These are phyloP conservation scores for Microascus cirrosus DNA, from an alignment of 2,329 filamentous ascomycete species.

Conservation along the genomic window DNA sequence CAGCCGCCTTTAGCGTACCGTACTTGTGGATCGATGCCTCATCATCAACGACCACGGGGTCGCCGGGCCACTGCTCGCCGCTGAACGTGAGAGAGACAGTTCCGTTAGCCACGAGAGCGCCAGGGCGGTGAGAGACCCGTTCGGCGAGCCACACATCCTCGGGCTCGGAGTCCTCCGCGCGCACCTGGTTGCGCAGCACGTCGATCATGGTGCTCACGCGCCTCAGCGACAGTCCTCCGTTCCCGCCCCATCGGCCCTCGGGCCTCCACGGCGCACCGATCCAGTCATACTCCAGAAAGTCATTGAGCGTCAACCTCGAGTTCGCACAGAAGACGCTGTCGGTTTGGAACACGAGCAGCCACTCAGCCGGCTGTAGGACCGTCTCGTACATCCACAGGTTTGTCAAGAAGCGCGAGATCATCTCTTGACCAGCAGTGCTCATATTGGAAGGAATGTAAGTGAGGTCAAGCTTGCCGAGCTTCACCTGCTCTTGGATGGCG, in stretches of 20 bases:
- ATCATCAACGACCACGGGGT: slow-evolving; percentile 10
- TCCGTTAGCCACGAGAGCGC: slow-evolving; percentile 38
- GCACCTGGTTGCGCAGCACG: slow-evolving; percentile 34
- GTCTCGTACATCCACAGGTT: slow-evolving; percentile 39
- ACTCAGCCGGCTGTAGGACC: slow-evolving; percentile 36
- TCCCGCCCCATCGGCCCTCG: slow-evolving; percentile 31
- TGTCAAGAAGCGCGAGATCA: slow-evolving; percentile 41
- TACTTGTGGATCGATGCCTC: slow-evolving; percentile 10
- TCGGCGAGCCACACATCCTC: slow-evolving; percentile 47
- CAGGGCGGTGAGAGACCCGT: slow-evolving; percentile 36
- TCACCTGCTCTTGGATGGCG: slow-evolving; percentile 31
- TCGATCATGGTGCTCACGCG: slow-evolving; percentile 41
- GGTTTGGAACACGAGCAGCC: slow-evolving; percentile 42
- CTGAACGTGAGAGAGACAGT: slow-evolving; percentile 35
- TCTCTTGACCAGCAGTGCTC: slow-evolving; percentile 37
- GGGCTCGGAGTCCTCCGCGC: slow-evolving; percentile 29
- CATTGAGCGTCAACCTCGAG: slow-evolving; percentile 30
- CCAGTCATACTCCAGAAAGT: slow-evolving; percentile 42
- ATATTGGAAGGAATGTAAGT: slow-evolving; percentile 39
- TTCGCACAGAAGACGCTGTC: slow-evolving; percentile 47
- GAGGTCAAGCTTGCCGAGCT: slow-evolving; percentile 35
- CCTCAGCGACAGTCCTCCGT: slow-evolving; percentile 40
- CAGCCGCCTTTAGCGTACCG: slow-evolving; percentile 15
- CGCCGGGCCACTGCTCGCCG: slow-evolving; percentile 33
- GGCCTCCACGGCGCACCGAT: slow-evolving; percentile 38